phyloP scores from a whole-genome alignment of 805 yeast species.

The Myxozyma monticola region DNA sequence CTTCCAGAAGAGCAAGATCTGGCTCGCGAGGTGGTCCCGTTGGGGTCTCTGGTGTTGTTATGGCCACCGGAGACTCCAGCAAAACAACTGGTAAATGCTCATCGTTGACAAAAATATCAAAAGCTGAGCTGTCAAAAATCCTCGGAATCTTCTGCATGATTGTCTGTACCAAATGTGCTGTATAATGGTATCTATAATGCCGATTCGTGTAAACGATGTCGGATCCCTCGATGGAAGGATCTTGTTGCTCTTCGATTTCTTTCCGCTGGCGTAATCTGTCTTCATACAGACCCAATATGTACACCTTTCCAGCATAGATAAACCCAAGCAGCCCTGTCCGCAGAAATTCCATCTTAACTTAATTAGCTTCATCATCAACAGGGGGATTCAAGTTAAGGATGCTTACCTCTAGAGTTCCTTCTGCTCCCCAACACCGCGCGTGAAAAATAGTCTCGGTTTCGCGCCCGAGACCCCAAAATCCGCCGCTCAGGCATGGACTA shows the following conservation, averaged over 20 bases:
- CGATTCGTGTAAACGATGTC: slow-evolving; percentile 11
- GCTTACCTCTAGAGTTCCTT: slow-evolving; percentile 58
- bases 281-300: slow-evolving; percentile 84
- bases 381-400: background rate
- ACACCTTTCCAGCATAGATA: slow-evolving; percentile 80
- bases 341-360: slow-evolving; percentile 60
- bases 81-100: slow-evolving; percentile 84
- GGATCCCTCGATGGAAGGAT: slow-evolving; percentile 19
- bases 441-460: slow-evolving; percentile 77
- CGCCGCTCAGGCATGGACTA: slow-evolving; percentile 85
- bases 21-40: slow-evolving; percentile 34
- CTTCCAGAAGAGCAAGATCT: slow-evolving; percentile 48
- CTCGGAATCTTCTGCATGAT: slow-evolving; percentile 77
- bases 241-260: slow-evolving; percentile 31
- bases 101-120: slow-evolving; percentile 75
- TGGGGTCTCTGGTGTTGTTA: slow-evolving; percentile 34
- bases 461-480: slow-evolving; percentile 70
- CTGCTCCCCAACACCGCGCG: slow-evolving; percentile 73
- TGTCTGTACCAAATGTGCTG: slow-evolving; percentile 83
- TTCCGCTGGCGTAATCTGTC: slow-evolving; percentile 79
- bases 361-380: background rate
- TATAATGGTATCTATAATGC: slow-evolving; percentile 66
- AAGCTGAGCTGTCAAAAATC: slow-evolving; percentile 86
- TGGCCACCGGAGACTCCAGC: slow-evolving; percentile 67
- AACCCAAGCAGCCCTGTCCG: slow-evolving; percentile 92